These are phyloP conservation scores for Phialophora verrucosa DNA, from an alignment of 2,329 filamentous ascomycete genomes.

Conservation along the genomic window DNA sequence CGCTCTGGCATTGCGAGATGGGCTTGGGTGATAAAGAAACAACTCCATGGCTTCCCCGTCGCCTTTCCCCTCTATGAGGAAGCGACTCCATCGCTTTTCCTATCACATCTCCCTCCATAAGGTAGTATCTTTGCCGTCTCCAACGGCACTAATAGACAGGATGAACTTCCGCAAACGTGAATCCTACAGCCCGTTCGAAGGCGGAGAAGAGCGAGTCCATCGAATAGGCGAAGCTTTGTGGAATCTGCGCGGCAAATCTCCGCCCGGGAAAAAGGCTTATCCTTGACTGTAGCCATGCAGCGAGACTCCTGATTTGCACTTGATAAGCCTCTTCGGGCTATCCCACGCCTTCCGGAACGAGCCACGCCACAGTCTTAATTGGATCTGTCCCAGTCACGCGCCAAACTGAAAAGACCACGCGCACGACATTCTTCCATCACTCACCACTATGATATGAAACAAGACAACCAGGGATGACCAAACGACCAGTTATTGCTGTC, in stretches of 20 bases:
- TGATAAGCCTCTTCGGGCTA: constrained; percentile 4
- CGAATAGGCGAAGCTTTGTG: constrained; percentile 9
- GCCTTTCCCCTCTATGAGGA: constrained; percentile 9
- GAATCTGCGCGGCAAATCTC: not conserved
- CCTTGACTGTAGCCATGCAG: not conserved
- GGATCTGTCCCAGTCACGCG: not conserved
- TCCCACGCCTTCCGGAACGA: constrained; percentile 8
- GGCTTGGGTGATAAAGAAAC: constrained; percentile 1
- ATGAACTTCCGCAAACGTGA: constrained; percentile 5
- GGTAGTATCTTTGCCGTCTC: constrained; percentile 9
- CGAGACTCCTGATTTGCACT: not conserved
- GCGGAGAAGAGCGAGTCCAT: constrained; percentile 12
- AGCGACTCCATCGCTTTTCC: not conserved
- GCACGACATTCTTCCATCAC: not conserved
- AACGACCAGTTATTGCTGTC: constrained; percentile 7
- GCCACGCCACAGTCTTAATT: not conserved
- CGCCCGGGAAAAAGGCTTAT: not conserved
- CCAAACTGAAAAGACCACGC: not conserved
- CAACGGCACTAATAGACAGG: not conserved
- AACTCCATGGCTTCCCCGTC: not conserved
- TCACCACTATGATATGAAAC: not conserved
- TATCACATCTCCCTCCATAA: constrained; percentile 5
- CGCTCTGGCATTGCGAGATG: not conserved
- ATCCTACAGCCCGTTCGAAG: not conserved
- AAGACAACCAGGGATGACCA: not conserved